Evolutionary conservation across 1,139 yeast genomes (phyloP), one percentile per base, ranked within the genome.

Genomic region (Debaryomyces subglobosus): DNA sequence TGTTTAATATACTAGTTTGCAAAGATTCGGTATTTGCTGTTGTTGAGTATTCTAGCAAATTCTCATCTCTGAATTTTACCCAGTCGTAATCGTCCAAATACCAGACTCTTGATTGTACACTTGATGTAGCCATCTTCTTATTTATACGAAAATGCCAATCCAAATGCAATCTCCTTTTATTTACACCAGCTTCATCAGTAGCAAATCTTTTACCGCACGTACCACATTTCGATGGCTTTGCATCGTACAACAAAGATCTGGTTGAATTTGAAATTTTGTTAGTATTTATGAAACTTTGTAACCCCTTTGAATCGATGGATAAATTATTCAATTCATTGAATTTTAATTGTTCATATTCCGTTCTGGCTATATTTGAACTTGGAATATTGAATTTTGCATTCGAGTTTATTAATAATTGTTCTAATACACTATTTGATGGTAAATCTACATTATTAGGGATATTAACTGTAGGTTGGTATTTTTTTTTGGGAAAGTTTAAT

Each of bases 131-230:
- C 45, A 88, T 72, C 59, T 89, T 86, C 61, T 88, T 89, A 65
- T 90, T 92, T 47, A 90, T 88, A 61, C 98, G 81, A 72, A 91
- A 91, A 72, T 94, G 99, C 98, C 98, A 94, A 68, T 94, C 99
- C 58, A 90, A 72, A 67, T 94, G 99, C 39, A 73, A 59, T 52
- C 86, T 77, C 49, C 79, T 77, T 41, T 64, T 67, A 20, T 67
- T 70, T 15, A 77, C 74, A 2, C 95, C 96, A 46, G 77, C 80
- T 1, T 70, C 72, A 39, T 85, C 81, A 45, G 80, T 79, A 6
- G 82, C 76, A 63, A 92, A 95, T 53, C 99, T 74, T 62, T 89
- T 89, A 29, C 97, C 96, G 69, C 99, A 95, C 16, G 86, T 84
- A 15, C 89, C 81, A 71, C 99, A 95, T 65, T 90, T 94, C 52